Base-by-base conservation (phyloP, 352 stramenopile genomes). In the Globisporangium heterothallicum region DNA sequence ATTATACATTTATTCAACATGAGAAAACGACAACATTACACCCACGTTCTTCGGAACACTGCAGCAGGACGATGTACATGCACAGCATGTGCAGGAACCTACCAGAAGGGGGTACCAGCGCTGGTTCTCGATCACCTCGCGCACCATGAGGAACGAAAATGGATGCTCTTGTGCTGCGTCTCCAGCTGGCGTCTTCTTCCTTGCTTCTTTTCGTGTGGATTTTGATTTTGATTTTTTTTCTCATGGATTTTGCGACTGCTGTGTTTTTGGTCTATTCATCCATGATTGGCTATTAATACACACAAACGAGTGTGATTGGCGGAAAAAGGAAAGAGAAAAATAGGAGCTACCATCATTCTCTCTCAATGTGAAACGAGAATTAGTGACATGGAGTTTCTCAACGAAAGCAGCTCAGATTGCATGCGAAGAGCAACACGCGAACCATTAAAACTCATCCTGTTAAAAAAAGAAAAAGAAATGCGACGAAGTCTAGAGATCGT, bases 71-170 rank as follows among this genome's bases (percentile, higher is more conserved):
- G 41, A 47, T 6, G 14, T 22, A 16, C 18, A 56, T 16, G 14
- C 14, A 14, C 29, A 45, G 24, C 24, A 18, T 25, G 19, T 14
- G 3, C 22, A 57, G 71, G 55, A n/a, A n/a, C n/a, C n/a, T 69
- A 94, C 83, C 45, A 87, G 56, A 7, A 94, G 71, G 14, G 83
- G 63, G 42, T 86, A 92, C 83, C 83, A 94, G 24, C 83, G 78
- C 62, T 94, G 83, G 61, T 94, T 94, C 68, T 94, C 83, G 54
- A 94, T 84, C 58, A 94, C 69, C 58, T 94, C 83, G 16, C 64
- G 47, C 44, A 61, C 60, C 73, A 78, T 78, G 34, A 26, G 30
- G 30, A 36, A 36, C 29, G 29, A 34, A 34, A n/a, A n/a, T n/a
- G n/a, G n/a, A n/a, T n/a, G n/a, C n/a, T n/a, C n/a, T n/a, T n/a